Evolutionary conservation across 805 yeast genomes (phyloP).

Genomic region (Metahyphopichia silvanorum): DNA sequence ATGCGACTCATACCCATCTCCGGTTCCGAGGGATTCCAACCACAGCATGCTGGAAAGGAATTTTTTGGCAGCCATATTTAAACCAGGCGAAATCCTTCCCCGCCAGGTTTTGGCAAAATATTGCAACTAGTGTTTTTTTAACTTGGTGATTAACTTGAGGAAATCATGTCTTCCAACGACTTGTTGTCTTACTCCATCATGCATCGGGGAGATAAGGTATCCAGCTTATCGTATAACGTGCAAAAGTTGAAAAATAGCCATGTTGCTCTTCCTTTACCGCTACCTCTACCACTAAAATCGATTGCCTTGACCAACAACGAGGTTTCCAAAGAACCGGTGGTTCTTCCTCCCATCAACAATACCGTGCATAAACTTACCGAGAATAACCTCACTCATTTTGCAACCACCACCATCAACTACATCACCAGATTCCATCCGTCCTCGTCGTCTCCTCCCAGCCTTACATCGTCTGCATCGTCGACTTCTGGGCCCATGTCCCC

Average conservation of each 20-base stretch:
- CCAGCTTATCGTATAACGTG: not conserved
- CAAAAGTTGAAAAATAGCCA: slow-evolving; percentile 1
- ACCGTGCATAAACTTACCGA: slow-evolving; percentile 9
- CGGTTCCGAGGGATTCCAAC: no score
- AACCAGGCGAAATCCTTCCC: slow-evolving; percentile 2
- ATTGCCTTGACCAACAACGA: not conserved
- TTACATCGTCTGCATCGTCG: slow-evolving; percentile 1
- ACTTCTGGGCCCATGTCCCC: slow-evolving; percentile 4
- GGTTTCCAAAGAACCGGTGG: not conserved
- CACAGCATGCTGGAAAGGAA: no score
- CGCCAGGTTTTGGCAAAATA: not conserved
- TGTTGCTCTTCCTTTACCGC: slow-evolving; percentile 2
- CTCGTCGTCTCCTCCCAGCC: slow-evolving; percentile 1
- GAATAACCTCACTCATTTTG: slow-evolving; percentile 6
- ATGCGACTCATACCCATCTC: no score
- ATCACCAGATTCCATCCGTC: slow-evolving; percentile 1
- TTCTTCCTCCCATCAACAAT: not conserved
- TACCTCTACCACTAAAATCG: slow-evolving; percentile 5
- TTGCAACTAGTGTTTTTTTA: not conserved
- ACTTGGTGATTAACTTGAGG: no score
- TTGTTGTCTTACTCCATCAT: slow-evolving; percentile 39
- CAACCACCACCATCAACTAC: slow-evolving; percentile 1
- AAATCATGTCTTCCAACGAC: slow-evolving; percentile 28
- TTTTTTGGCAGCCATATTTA: slow-evolving; percentile 5
- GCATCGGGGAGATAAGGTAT: slow-evolving; percentile 21